Evolutionary conservation across 805 yeast genomes (phyloP).

Genomic region (Pichia rugopelliculosa): DNA sequence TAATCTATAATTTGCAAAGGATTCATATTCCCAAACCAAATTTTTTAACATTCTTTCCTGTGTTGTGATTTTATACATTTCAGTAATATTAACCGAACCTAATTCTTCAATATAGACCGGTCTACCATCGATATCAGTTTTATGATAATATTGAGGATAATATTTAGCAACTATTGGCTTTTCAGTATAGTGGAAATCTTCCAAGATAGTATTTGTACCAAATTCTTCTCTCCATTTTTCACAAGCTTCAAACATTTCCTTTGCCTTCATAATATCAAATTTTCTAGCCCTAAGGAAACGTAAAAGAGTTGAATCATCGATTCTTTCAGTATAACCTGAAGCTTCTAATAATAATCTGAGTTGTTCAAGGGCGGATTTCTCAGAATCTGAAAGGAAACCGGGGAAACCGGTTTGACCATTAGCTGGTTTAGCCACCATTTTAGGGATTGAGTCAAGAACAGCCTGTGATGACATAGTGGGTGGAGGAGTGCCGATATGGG

Average conservation of each 20-base stretch:
- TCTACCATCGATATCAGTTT: constrained; percentile 94
- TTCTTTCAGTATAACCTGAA: constrained; percentile 64
- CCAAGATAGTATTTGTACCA: constrained; percentile 79
- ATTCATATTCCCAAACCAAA: constrained; percentile 96
- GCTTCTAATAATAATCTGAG: constrained; percentile 51
- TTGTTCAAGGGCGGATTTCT: constrained; percentile 49
- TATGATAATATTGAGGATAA: constrained; percentile 97
- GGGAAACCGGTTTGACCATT: constrained; percentile 63
- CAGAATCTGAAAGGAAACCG: constrained; percentile 67
- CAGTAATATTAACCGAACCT: constrained; percentile 82
- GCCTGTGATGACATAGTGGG: constrained; percentile 18
- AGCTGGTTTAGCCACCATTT: constrained; percentile 50
- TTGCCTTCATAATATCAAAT: constrained; percentile 75
- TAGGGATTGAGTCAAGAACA: constrained; percentile 23
- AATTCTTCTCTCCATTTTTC: constrained; percentile 87
- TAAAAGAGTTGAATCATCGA: constrained; percentile 77
- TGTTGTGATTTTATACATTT: constrained; percentile 88
- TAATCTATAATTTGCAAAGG: constrained; percentile 73
- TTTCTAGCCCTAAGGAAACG: constrained; percentile 94
- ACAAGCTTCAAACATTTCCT: constrained; percentile 76
- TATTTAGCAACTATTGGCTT: constrained; percentile 80
- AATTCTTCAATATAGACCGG: constrained; percentile 93
- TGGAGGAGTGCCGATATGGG: neutral
- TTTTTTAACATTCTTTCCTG: constrained; percentile 95
- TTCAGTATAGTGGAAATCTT: constrained; percentile 88